A percentile compares a stretch with the other conserved stretches of the same genome.
phyloP scores from a whole-genome alignment of 352 stramenopile genomes.

The Pythium utonaiense region DNA sequence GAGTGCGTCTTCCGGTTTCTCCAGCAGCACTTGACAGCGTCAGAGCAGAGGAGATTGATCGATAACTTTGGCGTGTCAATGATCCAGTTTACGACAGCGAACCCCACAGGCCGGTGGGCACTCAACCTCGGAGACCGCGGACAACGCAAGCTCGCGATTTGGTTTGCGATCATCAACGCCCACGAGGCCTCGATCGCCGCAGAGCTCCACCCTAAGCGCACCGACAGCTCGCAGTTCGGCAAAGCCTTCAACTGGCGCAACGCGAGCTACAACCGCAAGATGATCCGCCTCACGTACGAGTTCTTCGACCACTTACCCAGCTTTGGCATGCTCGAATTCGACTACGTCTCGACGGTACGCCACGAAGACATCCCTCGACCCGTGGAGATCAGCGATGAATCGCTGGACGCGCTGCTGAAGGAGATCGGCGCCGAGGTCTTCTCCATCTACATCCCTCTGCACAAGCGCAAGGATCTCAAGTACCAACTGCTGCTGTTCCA shows the following conservation, averaged over 20 bases:
- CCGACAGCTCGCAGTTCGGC: constrained; percentile 57
- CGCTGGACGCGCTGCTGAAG: constrained; percentile 34
- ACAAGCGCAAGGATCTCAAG: constrained; percentile 67
- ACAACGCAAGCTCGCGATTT: constrained; percentile 62
- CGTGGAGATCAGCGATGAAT: constrained; percentile 33
- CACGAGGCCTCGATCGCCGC: constrained; percentile 26
- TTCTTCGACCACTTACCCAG: constrained; percentile 59
- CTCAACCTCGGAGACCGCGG: constrained; percentile 47
- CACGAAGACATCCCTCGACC: constrained; percentile 36
- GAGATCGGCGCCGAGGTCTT: constrained; percentile 62
- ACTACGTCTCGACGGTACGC: constrained; percentile 56
- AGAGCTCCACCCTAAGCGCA: constrained; percentile 42
- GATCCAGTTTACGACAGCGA: constrained; percentile 59
- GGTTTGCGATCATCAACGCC: constrained; percentile 64
- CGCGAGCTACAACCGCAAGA: constrained; percentile 52
- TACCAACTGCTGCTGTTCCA: constrained; percentile 71
- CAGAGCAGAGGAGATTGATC: constrained; percentile 55
- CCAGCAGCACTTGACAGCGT: constrained; percentile 32
- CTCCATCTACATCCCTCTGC: constrained; percentile 66
- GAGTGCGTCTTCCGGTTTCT: constrained; percentile 48
- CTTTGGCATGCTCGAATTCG: constrained; percentile 61
- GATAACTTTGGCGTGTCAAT: constrained; percentile 37
- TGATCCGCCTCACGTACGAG: constrained; percentile 41
- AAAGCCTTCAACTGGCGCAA: constrained; percentile 64
- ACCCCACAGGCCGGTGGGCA: constrained; percentile 57